Percentiles rank a stretch among this genome's conserved stretches.
phyloP scores from a whole-genome alignment of 129 eudicot genomes.

The Calendula officinalis region DNA sequence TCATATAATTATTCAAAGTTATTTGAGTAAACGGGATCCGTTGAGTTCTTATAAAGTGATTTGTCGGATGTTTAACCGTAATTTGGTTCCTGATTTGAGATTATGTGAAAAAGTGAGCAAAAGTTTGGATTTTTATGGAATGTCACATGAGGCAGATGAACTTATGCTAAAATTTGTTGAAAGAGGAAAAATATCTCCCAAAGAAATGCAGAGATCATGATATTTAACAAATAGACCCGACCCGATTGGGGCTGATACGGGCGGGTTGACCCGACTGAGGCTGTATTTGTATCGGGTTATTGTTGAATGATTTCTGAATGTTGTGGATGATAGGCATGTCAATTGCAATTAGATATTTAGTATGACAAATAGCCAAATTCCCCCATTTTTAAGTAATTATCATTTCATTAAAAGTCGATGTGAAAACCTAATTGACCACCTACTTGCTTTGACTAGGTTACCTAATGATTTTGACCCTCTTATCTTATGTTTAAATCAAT shows the following conservation, averaged over 20 bases:
- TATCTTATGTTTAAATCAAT: no score
- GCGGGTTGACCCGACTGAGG: no score
- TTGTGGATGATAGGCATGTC: no score
- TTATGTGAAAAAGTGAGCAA: constrained; percentile 71
- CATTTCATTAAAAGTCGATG: no score
- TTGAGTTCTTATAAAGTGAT: constrained; percentile 65
- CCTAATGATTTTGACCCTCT: no score
- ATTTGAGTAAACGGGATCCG: constrained; percentile 54
- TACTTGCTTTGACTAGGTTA: no score
- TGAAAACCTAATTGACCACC: no score
- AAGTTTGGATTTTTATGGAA: constrained; percentile 44
- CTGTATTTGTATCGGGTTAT: no score
- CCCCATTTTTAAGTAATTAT: no score
- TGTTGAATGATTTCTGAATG: no score
- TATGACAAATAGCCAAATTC: no score
- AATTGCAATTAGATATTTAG: no score
- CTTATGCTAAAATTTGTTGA: constrained; percentile 78
- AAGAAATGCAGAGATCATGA: background rate
- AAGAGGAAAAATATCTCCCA: constrained; percentile 45
- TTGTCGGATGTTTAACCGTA: constrained; percentile 74
- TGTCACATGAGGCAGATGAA: constrained; percentile 60
- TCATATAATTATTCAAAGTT: constrained; percentile 62
- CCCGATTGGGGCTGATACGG: background rate
- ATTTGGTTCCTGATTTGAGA: constrained; percentile 70
- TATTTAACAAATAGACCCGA: constrained; percentile 1